Evolutionary conservation across 306 rosid genomes (phyloP).

Genomic region (Quercus cerris): DNA sequence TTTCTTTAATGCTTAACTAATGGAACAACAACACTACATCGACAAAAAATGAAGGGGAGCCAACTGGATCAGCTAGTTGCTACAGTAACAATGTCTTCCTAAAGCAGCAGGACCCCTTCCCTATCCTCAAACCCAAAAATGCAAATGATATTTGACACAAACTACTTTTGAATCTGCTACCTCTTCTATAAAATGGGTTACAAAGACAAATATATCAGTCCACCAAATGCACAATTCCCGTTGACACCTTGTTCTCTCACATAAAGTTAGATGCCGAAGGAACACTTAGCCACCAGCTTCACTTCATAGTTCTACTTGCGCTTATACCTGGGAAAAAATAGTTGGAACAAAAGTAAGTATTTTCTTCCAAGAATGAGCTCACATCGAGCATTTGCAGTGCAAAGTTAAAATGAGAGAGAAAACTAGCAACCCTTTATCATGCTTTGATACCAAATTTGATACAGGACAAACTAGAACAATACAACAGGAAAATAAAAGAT

Average conservation of each 20-base stretch:
- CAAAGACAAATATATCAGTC: background rate
- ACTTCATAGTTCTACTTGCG: conserved; percentile 37
- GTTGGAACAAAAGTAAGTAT: conserved; percentile 1
- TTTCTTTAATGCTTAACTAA: background rate
- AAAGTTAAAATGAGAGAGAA: conserved; percentile 1
- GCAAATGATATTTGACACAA: background rate
- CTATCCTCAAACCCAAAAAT: background rate
- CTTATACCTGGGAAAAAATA: conserved; percentile 54
- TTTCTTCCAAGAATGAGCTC: background rate
- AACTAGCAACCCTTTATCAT: background rate
- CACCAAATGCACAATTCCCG: background rate
- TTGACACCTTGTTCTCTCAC: background rate
- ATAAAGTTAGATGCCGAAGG: background rate
- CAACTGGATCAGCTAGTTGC: background rate
- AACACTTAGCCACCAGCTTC: background rate
- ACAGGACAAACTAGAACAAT: no score
- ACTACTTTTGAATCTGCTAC: background rate
- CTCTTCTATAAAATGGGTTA: background rate
- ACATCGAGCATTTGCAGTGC: background rate
- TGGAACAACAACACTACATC: background rate
- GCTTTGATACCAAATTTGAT: no score
- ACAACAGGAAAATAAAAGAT: no score
- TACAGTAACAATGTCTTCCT: background rate
- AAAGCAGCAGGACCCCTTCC: background rate
- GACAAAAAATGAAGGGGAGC: background rate